Percentiles rank a stretch among this genome's conserved stretches.
Conservation (phyloP, 768 basidiomycete genomes). For the Brasilioporus rufonigricans region DNA sequence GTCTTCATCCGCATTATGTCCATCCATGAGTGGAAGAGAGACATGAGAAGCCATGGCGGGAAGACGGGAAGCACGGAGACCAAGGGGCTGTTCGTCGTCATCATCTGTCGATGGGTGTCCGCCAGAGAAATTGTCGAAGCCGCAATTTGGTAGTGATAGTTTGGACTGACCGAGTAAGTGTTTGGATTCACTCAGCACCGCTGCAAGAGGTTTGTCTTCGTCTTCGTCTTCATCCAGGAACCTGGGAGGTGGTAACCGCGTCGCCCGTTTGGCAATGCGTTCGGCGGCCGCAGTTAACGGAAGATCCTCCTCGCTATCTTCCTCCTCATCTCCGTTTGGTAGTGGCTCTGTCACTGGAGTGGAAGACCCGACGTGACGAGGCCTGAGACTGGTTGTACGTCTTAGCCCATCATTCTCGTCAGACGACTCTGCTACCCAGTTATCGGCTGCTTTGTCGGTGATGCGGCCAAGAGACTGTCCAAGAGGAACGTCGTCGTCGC, state of each 20-base stretch:
- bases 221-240: conserved; percentile 48
- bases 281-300: conserved; percentile 67
- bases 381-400: conserved; percentile 59
- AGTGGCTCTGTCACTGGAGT: not conserved
- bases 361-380: conserved; percentile 36
- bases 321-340: conserved; percentile 29
- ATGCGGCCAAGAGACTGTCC: conserved; percentile 15
- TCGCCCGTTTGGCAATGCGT: conserved; percentile 49
- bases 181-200: conserved; percentile 49
- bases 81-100: conserved; percentile 71
- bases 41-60: conserved; percentile 25
- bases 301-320: conserved; percentile 80
- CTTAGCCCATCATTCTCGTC: conserved; percentile 57
- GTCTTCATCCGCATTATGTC: conserved; percentile 54
- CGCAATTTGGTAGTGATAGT: conserved; percentile 42
- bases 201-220: conserved; percentile 61
- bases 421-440: conserved; percentile 57
- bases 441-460: conserved; percentile 25
- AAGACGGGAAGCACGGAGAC: conserved; percentile 57
- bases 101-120: conserved; percentile 29
- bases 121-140: conserved; percentile 35
- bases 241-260: conserved; percentile 23
- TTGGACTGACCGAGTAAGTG: conserved; percentile 42
- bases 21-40: conserved; percentile 29
- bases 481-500: conserved; percentile 37